Base-by-base conservation (phyloP, 75 land plant species). In the Adiantum capillusveneris region DNA sequence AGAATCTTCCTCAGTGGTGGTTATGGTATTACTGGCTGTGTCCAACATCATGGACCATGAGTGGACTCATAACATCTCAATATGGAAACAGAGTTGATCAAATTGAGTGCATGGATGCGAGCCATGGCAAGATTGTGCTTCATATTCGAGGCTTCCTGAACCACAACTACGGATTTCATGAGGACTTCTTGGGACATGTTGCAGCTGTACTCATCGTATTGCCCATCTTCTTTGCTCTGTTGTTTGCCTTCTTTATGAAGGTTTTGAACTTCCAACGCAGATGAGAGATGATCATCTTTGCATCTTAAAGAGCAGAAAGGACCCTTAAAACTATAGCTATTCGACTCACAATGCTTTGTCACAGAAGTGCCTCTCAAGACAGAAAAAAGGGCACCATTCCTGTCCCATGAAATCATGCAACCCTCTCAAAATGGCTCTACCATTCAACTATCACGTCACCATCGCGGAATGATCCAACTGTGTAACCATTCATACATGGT, bases 1-100 rank as follows among this genome's bases (percentile, higher is more conserved):
- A 85, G 89, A 59, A 71, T 53, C 67, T 85, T 29, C 86, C 89
- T 1, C 64, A 59, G 29, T 85, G 86, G 86, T 79, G 86, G 86
- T 59, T 67, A n/a, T 85, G 89, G 89, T 68, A 70, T 30, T 85
- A 85, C 66, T 85, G 82, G 82, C 76, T 83, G 11, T 71, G 68
- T 31, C 89, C 89, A 0, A 54, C 68, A 18, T 64, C 80, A 0
- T 85, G 89, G 89, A 68, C 82, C 1, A 54, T 85, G 5, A 73
- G 68, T 53, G 89, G 86, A 11, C 65, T 85, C 22, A 31, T 85
- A 11, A 85, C 72, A 25, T 79, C 86, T 28, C 89, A 85, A 20
- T 71, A 79, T 36, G 80, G 86, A 20, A 80, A 83, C 26, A 31
- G 75, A 20, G 26, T 54, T 6, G 69, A 13, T 2, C 7, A 18